phyloP scores from a whole-genome alignment of 2,329 filamentous ascomycete species.

The Paracoccidioides lutzii region DNA sequence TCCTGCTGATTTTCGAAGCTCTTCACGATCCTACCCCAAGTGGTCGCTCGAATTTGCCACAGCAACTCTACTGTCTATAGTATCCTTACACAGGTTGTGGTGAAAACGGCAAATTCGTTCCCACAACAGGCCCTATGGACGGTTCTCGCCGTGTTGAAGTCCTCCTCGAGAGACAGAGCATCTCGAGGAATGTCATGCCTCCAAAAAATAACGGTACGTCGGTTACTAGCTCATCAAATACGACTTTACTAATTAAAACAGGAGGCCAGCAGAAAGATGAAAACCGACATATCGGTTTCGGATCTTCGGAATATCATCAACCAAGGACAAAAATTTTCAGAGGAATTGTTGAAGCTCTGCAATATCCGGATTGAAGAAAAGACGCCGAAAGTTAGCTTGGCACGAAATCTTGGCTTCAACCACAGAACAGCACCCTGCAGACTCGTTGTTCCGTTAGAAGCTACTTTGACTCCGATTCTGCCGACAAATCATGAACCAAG shows the following conservation, averaged over 20 bases:
- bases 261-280: conserved; percentile 41
- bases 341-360: conserved; percentile 68
- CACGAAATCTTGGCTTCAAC: conserved; percentile 68
- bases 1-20: conserved; percentile 24
- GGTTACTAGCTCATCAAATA: too few species aligned
- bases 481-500: conserved; percentile 58
- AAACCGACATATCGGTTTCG: conserved; percentile 25
- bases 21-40: conserved; percentile 64
- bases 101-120: conserved; percentile 74
- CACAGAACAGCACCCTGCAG: conserved; percentile 68
- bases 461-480: conserved; percentile 67
- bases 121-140: conserved; percentile 89
- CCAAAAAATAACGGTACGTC: conserved; percentile 28
- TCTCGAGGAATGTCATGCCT: conserved; percentile 37
- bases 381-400: conserved; percentile 57
- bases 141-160: conserved; percentile 74
- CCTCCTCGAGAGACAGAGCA: conserved; percentile 57
- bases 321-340: conserved; percentile 69
- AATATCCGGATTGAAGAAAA: conserved; percentile 64
- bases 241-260: conserved; percentile 16
- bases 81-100: conserved; percentile 63
- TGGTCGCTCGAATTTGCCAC: conserved; percentile 92
- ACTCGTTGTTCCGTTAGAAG: conserved; percentile 80
- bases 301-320: conserved; percentile 62
- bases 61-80: conserved; percentile 65